Evolutionary conservation across 2,329 filamentous ascomycete genomes (phyloP), one percentile per base, ranked within the genome.

Genomic region (Trichoderma endophyticum): DNA sequence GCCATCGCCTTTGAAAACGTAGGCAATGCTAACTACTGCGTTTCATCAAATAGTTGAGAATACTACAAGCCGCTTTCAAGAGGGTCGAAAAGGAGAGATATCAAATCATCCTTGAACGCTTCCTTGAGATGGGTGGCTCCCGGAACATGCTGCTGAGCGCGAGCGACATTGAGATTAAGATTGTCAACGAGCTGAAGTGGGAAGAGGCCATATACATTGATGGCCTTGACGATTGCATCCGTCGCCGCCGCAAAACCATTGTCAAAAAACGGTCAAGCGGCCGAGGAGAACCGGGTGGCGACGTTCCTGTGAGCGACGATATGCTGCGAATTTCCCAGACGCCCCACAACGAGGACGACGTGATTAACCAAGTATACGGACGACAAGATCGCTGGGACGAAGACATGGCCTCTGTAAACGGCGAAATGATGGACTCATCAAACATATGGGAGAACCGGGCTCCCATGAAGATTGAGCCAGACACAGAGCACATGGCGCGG

Each of bases 81-180:
- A 78, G 78, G 15, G 78, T 82, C 30, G 85, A 87, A 73, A 80
- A 81, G 59, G 80, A 82, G 24, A 81, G 84, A 39, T 86, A 85
- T 73, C 76, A 82, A 24, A 77, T 77, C 8, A 79, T 88, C 4
- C 78, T 83, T 11, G 80, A 83, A 0, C 78, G 79, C 24, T 86
- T 88, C 77, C 82, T 83, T 73, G 85, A 88, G 68, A 79, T 83
- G 32, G 86, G 86, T 2, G 87, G 87, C 59, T 86, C 85, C 21
- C 77, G 78, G 57, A 83, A 84, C 67, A 83, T 84, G 73, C 83
- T 85, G 39, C 85, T 87, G 80, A 88, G 84, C 73, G 78, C 83
- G 4, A 81, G 80, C 34, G 85, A 87, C 72, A 81, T 89, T 51
- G 84, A 87, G 73, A 81, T 84, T 75, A 84, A 85, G 74, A 80